Evolutionary conservation across 2,329 filamentous ascomycete genomes (phyloP), one percentile per base, ranked within the genome.

Genomic region (Ceratocystis destructans): DNA sequence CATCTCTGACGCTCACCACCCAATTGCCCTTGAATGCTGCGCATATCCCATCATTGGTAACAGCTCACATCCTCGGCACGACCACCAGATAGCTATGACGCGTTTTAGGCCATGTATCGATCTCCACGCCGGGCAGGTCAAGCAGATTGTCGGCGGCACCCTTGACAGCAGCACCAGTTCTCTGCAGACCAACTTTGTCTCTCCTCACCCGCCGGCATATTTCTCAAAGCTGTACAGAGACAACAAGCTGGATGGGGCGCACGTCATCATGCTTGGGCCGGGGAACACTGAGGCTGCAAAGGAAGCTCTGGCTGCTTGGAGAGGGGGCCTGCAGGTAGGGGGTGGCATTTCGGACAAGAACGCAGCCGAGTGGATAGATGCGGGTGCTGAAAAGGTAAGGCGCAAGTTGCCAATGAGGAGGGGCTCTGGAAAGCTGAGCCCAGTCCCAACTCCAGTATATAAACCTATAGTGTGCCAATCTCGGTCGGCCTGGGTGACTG

Each of bases 91-190:
- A 17, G 64, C 22, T 33, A 96, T 99, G 94, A 97, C 94, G 2
- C 86, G 87, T 71, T 99, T 99, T 74, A 83, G 94, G 48, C 94
- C 94, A 22, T 99, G 94, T 74, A 97, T 99, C 76, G 94, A 99
- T 77, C 83, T 99, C 64, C 94, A 99, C 76, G 87, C 92, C n/a
- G 94, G 94, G 15, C 87, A 93, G 74, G 94, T 99, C 68, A 99
- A 99, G 79, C 94, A 99, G 76, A 99, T 99, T 71, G 92, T 99
- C 50, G 94, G 94, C 71, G 93, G 94, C 68, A 97, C 94, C 1
- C 83, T 99, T 69, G 87, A 88, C 77, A 83, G 83, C 73, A 75
- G 81, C 7, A 83, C 83, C 1, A 75, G 80, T 5, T 80, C 83
- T 66, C 82, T 97, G 66, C 88, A 90, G 77, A 97, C 93, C 61